Evolutionary conservation across 176 grass and related monocot species (phyloP), one percentile per base, ranked within the genome.

Genomic region (Musa schizocarpa): DNA sequence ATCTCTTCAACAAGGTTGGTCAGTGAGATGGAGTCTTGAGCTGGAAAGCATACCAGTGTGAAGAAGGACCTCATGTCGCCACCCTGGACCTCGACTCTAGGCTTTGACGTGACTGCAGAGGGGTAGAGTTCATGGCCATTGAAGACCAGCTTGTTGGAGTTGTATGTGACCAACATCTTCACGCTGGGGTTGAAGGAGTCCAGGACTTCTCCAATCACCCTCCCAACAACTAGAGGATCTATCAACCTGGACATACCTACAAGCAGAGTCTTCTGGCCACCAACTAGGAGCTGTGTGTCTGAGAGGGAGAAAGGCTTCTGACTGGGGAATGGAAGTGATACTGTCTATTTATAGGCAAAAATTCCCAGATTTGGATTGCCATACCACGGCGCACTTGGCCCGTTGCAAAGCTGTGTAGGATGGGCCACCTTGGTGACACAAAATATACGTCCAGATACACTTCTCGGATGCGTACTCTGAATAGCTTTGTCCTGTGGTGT

Each of bases 61-160:
- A 99, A 99, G 59, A 86, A 89, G 27, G 96, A 92, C 50, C 91
- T 79, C 70, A 99, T 62, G 72, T 92, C 96, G 63, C 61, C 90
- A 14, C 76, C 88, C 77, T 83, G 91, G 65, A 99, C 78, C 78
- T 95, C 84, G 51, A 99, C 96, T 62, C 74, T 83, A 55, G 96
- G 96, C 71, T 89, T 94, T 13, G 81, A 84, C 13, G 48, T 55
- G 43, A 87, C 79, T 71, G 86, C 61, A 69, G 96, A 99, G 25
- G 96, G 96, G 82, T 81, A 95, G 74, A 99, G 81, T 78, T 99
- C 88, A 74, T 83, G 80, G 24, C 96, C 96, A 89, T 99, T 99
- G 68, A 83, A 88, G 52, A 92, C 83, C 59, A 94, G 71, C 83
- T 78, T 97, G 75, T 85, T 83, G 68, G 87, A 87, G 74, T 89